These are phyloP conservation scores for Paecilomyces fulvus DNA, from an alignment of 2,329 filamentous ascomycete species.

Conservation along the genomic window DNA sequence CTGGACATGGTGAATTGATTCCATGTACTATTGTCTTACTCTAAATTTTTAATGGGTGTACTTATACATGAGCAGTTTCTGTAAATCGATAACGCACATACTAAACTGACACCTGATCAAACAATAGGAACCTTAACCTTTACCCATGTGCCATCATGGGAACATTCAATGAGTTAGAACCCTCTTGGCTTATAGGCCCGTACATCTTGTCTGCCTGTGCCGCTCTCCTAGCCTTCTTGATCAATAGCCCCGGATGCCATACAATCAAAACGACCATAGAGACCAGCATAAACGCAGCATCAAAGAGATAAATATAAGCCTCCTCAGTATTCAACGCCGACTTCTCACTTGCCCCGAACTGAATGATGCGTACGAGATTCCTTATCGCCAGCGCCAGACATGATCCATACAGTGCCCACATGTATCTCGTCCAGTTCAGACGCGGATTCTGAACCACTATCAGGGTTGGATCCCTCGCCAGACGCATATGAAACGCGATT, in stretches of 20 bases:
- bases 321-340: constrained; percentile 15
- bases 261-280: constrained; percentile 13
- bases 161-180: background rate
- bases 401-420: constrained; percentile 19
- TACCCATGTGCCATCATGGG: background rate
- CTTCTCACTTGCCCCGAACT: constrained; percentile 15
- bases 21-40: background rate
- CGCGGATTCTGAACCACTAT: constrained; percentile 8
- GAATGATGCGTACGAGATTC: constrained; percentile 20
- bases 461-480: constrained; percentile 9
- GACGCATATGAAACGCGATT: constrained; percentile 14
- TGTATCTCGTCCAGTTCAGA: constrained; percentile 17
- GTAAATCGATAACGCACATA: too few species aligned
- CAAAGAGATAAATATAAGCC: constrained; percentile 24
- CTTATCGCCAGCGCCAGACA: constrained; percentile 18
- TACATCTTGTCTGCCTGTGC: background rate
- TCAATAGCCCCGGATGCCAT: background rate
- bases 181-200: background rate
- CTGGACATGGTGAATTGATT: background rate
- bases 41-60: background rate
- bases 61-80: too few species aligned
- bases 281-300: constrained; percentile 20
- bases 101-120: too few species aligned
- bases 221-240: background rate
- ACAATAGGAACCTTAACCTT: too few species aligned